Base-by-base conservation (phyloP, 768 basidiomycete genomes). In the Termitomyces sp. region DNA sequence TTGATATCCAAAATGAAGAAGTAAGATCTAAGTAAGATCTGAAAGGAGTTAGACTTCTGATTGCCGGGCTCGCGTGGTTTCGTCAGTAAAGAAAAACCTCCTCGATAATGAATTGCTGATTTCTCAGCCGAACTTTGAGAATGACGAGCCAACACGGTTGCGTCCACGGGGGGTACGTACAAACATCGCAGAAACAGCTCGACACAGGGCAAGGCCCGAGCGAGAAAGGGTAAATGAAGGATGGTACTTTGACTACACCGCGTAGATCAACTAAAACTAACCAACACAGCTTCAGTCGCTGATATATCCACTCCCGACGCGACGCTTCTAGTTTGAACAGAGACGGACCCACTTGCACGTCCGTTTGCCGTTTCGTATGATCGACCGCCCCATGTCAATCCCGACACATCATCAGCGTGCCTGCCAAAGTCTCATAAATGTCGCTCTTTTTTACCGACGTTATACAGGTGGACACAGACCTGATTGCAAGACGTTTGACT, bases 361-460 rank as follows among this genome's bases (percentile, higher is more conserved):
- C 72, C 81, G 50, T 78, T 63, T 31, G 61, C 53, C 0, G 82
- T 84, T 64, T 84, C 84, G 55, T 82, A 84, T 0, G 76, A 79
- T 61, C 79, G 81, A 1, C 83, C 83, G 47, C 77, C 84, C 81
- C 83, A 83, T 4, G 72, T 81, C 55, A 85, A 54, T 20, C 78
- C 79, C n/a, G 75, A 71, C 2, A 68, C 73, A 60, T 80, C 82
- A 59, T 83, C 77, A 3, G 83, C 78, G 55, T 77, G 74, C 24
- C 79, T 83, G 48, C 24, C 3, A 13, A 48, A 18, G 8, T 53
- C 22, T 29, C 34, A 27, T 63, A 14, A 56, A 50, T 50, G 20
- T 7, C 44, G 36, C n/a, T 6, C 13, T 47, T 37, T 27, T 47
- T 37, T 27, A 16, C 26, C 8, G n/a, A 50, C 44, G 14, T 29